Evolutionary conservation across 768 basidiomycete genomes (phyloP).

Genomic region (Lentinula detonsa): DNA sequence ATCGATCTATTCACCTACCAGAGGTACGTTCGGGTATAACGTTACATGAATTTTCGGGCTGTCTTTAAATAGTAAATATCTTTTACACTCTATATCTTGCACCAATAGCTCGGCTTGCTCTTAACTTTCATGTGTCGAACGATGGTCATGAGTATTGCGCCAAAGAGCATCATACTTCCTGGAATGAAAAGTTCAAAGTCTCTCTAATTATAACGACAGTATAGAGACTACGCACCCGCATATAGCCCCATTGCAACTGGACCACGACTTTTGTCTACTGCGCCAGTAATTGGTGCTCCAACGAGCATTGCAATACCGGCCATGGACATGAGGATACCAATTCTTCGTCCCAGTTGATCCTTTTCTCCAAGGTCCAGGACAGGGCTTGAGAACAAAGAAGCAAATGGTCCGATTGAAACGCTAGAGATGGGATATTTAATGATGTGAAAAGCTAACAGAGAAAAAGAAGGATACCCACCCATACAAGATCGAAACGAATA

Average conservation of each 20-base stretch:
- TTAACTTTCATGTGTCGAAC: constrained; percentile 4
- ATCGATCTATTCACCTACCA: not conserved
- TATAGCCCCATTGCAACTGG: constrained; percentile 2
- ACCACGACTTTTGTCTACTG: constrained; percentile 3
- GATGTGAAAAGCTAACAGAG: not conserved
- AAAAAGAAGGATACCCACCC: constrained; percentile 25
- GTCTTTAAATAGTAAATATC: not conserved
- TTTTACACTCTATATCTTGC: not conserved
- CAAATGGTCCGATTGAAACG: constrained; percentile 1
- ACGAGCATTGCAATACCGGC: constrained; percentile 3
- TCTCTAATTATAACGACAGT: not conserved
- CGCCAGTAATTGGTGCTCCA: constrained; percentile 1
- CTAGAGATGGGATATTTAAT: not conserved
- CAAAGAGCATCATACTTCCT: constrained; percentile 3
- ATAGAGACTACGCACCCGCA: not conserved
- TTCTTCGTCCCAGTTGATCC: constrained; percentile 3
- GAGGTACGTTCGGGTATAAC: not conserved
- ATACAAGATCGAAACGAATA: constrained; percentile 34
- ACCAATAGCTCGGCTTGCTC: not conserved
- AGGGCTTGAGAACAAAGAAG: not conserved
- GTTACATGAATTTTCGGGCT: not conserved
- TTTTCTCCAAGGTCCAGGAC: constrained; percentile 2
- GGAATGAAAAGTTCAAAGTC: not conserved
- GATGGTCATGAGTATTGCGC: not conserved
- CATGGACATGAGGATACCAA: constrained; percentile 4